A percentile compares a stretch with the other conserved stretches of the same genome.
Evolutionary conservation across 1,139 yeast species (phyloP).

Genomic region (Suhomyces ambrosiae): DNA sequence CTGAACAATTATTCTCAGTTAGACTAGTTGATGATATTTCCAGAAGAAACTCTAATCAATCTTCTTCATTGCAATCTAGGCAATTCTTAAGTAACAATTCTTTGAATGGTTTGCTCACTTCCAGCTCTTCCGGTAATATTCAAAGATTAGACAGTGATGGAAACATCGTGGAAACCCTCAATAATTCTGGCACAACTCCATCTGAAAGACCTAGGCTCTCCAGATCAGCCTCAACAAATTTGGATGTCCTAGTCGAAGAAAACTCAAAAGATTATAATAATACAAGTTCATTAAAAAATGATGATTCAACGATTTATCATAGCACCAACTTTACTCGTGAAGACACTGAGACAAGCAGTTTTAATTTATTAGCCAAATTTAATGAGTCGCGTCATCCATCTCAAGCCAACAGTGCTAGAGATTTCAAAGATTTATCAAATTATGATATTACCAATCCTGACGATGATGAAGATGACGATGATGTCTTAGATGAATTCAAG

Average conservation of each 20-base stretch:
- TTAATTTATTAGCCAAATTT: conserved; percentile 31
- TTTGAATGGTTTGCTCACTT: conserved; percentile 29
- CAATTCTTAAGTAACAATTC: conserved; percentile 35
- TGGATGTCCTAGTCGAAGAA: conserved; percentile 39
- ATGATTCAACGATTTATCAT: conserved; percentile 8
- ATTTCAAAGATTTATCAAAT: conserved; percentile 14
- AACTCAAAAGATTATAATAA: conserved; percentile 26
- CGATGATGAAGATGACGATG: conserved; percentile 11
- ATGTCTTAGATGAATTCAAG: conserved; percentile 30
- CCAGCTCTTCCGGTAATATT: conserved; percentile 47
- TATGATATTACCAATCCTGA: conserved; percentile 11
- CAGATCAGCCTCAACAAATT: conserved; percentile 31
- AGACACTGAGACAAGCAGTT: conserved; percentile 21
- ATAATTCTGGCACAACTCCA: conserved; percentile 5
- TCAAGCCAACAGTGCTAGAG: conserved; percentile 22
- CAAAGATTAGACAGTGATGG: conserved; percentile 59
- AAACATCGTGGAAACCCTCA: conserved; percentile 38
- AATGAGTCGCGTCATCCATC: conserved; percentile 21
- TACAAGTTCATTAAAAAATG: conserved; percentile 10
- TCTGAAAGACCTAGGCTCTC: conserved; percentile 22
- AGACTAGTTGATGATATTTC: conserved; percentile 65
- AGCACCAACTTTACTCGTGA: conserved; percentile 13
- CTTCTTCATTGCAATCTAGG: conserved; percentile 29
- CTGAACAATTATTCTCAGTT: conserved; percentile 81
- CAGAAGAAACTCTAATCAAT: conserved; percentile 30